Conservation (phyloP, 2,329 filamentous ascomycete genomes). For the Penicillium sp. region DNA sequence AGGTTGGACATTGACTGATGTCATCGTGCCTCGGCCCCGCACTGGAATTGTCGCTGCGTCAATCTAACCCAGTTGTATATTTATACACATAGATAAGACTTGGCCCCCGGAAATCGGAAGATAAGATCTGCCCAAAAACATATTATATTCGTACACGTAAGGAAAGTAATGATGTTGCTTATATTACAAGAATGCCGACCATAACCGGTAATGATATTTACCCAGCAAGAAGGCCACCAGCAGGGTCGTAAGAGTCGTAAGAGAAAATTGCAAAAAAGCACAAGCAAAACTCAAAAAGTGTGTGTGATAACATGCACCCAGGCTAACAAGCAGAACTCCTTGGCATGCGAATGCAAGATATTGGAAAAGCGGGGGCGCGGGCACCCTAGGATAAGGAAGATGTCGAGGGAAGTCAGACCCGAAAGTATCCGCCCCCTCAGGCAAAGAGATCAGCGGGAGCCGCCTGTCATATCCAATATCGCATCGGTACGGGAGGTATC, state of each 20-base stretch:
- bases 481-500: conserved; percentile 5
- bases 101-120: background rate
- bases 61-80: too few species aligned
- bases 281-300: background rate
- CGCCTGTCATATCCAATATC: conserved; percentile 22
- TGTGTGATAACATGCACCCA: conserved; percentile 7
- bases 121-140: background rate
- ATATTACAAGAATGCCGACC: background rate
- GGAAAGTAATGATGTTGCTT: background rate
- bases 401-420: background rate
- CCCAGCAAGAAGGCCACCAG: background rate
- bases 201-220: background rate
- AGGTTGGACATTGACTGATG: background rate
- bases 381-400: background rate
- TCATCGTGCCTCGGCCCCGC: background rate
- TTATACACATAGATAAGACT: too few species aligned
- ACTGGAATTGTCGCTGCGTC: background rate
- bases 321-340: conserved; percentile 14
- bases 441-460: conserved; percentile 15
- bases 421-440: conserved; percentile 5
- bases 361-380: conserved; percentile 2
- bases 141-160: background rate
- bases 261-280: background rate
- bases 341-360: conserved; percentile 13
- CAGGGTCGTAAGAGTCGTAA: conserved; percentile 1